Conservation (phyloP, 2,329 filamentous ascomycete genomes). For the Colletotrichum ledebouriae region DNA sequence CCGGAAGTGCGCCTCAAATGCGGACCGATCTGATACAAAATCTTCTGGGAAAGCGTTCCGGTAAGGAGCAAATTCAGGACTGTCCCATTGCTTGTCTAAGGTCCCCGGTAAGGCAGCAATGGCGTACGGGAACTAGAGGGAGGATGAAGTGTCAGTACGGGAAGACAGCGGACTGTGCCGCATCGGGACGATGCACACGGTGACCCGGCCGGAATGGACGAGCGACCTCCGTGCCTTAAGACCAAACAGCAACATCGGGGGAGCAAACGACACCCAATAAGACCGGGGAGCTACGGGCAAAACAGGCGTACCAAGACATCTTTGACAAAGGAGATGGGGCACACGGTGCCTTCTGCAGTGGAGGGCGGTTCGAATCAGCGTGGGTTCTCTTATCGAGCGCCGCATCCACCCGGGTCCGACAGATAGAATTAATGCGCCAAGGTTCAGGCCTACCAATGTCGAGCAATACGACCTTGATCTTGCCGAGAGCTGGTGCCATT, state of each 20-base stretch:
- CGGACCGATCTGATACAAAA: slow-evolving; percentile 68
- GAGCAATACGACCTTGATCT: slow-evolving; percentile 64
- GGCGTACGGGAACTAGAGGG: slow-evolving; percentile 80
- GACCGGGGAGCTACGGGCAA: slow-evolving; percentile 38
- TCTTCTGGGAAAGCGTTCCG: slow-evolving; percentile 78
- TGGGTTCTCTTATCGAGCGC: slow-evolving; percentile 7
- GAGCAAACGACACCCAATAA: slow-evolving; percentile 38
- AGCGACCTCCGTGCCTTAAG: slow-evolving; percentile 29
- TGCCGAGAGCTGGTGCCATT: slow-evolving; percentile 52
- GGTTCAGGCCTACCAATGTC: slow-evolving; percentile 67
- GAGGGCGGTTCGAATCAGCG: slow-evolving; percentile 30
- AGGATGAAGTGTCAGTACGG: slow-evolving; percentile 19
- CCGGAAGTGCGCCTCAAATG: slow-evolving; percentile 75
- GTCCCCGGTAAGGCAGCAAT: slow-evolving; percentile 74
- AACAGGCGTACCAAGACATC: slow-evolving; percentile 78
- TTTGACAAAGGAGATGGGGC: slow-evolving; percentile 87
- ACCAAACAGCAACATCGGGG: slow-evolving; percentile 42
- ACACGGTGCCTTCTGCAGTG: slow-evolving; percentile 80
- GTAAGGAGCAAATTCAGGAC: slow-evolving; percentile 74
- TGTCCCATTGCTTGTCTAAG: slow-evolving; percentile 76
- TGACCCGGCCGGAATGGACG: slow-evolving; percentile 27
- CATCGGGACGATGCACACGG: slow-evolving; percentile 19
- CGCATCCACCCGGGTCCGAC: slow-evolving; percentile 9
- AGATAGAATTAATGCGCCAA: slow-evolving; percentile 18
- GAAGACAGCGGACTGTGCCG: slow-evolving; percentile 20